These are phyloP conservation scores for Boletus vinaceobasis DNA, from an alignment of 768 basidiomycete genomes.

Conservation along the genomic window DNA sequence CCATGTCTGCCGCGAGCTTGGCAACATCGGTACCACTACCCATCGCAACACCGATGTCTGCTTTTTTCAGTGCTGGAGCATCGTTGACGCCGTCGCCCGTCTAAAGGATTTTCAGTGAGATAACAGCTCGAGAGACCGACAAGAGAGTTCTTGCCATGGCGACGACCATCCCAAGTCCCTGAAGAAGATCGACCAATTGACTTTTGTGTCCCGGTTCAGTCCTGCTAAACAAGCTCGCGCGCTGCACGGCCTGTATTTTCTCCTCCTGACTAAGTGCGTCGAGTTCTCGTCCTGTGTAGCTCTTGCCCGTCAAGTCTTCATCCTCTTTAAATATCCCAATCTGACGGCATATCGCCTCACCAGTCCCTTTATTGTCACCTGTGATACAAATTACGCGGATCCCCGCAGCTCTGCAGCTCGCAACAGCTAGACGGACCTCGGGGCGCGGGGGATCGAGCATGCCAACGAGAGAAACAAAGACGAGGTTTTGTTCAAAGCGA, in stretches of 20 bases:
- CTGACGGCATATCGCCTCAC: slow-evolving; percentile 94
- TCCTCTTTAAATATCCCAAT: slow-evolving; percentile 88
- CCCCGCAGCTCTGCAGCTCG: slow-evolving; percentile 87
- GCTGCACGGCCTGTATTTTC: slow-evolving; percentile 82
- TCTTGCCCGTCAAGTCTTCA: slow-evolving; percentile 92
- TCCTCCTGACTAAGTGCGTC: slow-evolving; percentile 77
- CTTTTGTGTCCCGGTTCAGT: slow-evolving; percentile 96
- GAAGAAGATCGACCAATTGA: slow-evolving; percentile 90
- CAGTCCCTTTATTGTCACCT: slow-evolving; percentile 96
- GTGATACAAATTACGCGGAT: slow-evolving; percentile 97
- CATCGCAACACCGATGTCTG: slow-evolving; percentile 98
- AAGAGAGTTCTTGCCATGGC: slow-evolving; percentile 68
- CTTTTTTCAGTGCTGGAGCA: slow-evolving; percentile 94
- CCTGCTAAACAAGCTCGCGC: slow-evolving; percentile 86
- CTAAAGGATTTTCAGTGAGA: slow-evolving; percentile 37
- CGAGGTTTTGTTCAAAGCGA: slow-evolving; percentile 87
- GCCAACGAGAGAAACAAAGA: slow-evolving; percentile 92
- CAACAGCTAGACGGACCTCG: slow-evolving; percentile 82
- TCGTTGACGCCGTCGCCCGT: slow-evolving; percentile 99
- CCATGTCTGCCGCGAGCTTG: slow-evolving; percentile 97
- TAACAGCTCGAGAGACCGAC: slow-evolving; percentile 1
- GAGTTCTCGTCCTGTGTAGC: slow-evolving; percentile 90
- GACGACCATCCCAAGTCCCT: slow-evolving; percentile 87
- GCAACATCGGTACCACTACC: slow-evolving; percentile 98
- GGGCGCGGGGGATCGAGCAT: slow-evolving; percentile 99